Percentiles rank a stretch among this genome's conserved stretches.
Conservation (phyloP, 495 filamentous ascomycete species). For the Margaritispora aquatica region DNA sequence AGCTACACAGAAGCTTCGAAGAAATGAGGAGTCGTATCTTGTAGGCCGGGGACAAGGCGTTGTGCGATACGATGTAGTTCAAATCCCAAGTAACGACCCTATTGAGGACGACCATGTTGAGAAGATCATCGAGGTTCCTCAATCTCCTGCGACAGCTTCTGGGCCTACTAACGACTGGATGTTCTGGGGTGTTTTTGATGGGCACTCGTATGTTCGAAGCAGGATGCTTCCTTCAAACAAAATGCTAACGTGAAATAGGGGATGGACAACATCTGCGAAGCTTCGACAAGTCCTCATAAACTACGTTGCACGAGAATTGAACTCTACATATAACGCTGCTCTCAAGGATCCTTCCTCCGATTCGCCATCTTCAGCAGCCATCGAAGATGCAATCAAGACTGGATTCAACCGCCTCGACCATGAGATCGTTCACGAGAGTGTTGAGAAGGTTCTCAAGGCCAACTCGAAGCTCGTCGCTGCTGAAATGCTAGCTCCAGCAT, state of each 20-base stretch:
- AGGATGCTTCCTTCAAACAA: background rate
- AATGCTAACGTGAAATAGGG: slow-evolving; percentile 41
- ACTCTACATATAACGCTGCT: slow-evolving; percentile 78
- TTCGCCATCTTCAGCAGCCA: slow-evolving; percentile 62
- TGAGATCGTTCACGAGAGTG: slow-evolving; percentile 87
- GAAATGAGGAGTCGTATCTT: slow-evolving; percentile 84
- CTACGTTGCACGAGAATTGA: slow-evolving; percentile 92
- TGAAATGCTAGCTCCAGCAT: slow-evolving; percentile 83
- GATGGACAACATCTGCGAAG: slow-evolving; percentile 98
- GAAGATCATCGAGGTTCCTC: slow-evolving; percentile 87
- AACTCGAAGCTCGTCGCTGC: slow-evolving; percentile 82
- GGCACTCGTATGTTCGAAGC: slow-evolving; percentile 81
- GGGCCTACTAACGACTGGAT: slow-evolving; percentile 85
- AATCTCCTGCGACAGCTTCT: slow-evolving; percentile 33
- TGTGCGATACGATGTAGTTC: slow-evolving; percentile 90
- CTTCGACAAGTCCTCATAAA: slow-evolving; percentile 85
- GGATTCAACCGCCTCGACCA: slow-evolving; percentile 85
- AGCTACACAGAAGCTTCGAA: slow-evolving; percentile 80
- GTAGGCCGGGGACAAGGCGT: slow-evolving; percentile 89
- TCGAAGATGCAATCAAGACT: slow-evolving; percentile 88
- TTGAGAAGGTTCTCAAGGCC: slow-evolving; percentile 79
- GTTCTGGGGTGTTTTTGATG: slow-evolving; percentile 99
- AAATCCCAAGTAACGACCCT: slow-evolving; percentile 91
- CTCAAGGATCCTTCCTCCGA: slow-evolving; percentile 52
- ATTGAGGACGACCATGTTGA: slow-evolving; percentile 98